A percentile compares a stretch with the other conserved stretches of the same genome.
Evolutionary conservation across 163 green algal genomes (phyloP).

Genomic region (Scenedesmus sp.): DNA sequence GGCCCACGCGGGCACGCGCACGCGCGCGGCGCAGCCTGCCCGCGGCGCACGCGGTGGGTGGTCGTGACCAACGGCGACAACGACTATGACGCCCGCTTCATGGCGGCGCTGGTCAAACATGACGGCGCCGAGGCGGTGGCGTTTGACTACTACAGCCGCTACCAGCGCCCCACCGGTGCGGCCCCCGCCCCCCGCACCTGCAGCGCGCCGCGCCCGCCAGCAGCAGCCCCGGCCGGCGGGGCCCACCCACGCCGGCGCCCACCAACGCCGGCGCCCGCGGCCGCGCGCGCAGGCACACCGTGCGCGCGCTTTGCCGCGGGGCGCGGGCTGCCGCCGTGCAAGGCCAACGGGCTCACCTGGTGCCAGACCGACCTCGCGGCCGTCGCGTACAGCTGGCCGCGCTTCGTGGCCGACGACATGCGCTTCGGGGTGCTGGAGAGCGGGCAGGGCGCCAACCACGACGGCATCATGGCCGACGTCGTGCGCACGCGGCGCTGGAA

Average conservation of each 20-base stretch:
- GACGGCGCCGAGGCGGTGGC: slow-evolving; percentile 70
- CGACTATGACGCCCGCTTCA: slow-evolving; percentile 72
- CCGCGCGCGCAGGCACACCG: slow-evolving; percentile 39
- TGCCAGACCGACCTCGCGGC: slow-evolving; percentile 88
- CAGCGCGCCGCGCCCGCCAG: too few species aligned
- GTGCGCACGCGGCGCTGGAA: slow-evolving; percentile 32
- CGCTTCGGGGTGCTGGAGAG: slow-evolving; percentile 59
- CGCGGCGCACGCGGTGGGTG: slow-evolving; percentile 70
- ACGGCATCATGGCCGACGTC: slow-evolving; percentile 53
- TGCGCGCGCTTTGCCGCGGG: slow-evolving; percentile 75
- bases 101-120: slow-evolving; percentile 51
- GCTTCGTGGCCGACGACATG: slow-evolving; percentile 67
- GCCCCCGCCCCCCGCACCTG: too few species aligned
- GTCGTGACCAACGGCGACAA: slow-evolving; percentile 92
- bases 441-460: slow-evolving; percentile 28
- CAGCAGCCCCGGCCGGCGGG: too few species aligned
- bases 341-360: slow-evolving; percentile 81
- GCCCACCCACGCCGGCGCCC: too few species aligned
- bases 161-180: slow-evolving; percentile 74
- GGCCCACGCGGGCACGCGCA: background rate
- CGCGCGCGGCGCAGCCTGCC: slow-evolving; percentile 61
- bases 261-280: too few species aligned
- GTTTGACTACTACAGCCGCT: slow-evolving; percentile 89
- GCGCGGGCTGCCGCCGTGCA: slow-evolving; percentile 64
- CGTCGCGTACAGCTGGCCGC: slow-evolving; percentile 60